phyloP scores from a whole-genome alignment of 805 yeast genomes.

The Ogataea ramenticola region DNA sequence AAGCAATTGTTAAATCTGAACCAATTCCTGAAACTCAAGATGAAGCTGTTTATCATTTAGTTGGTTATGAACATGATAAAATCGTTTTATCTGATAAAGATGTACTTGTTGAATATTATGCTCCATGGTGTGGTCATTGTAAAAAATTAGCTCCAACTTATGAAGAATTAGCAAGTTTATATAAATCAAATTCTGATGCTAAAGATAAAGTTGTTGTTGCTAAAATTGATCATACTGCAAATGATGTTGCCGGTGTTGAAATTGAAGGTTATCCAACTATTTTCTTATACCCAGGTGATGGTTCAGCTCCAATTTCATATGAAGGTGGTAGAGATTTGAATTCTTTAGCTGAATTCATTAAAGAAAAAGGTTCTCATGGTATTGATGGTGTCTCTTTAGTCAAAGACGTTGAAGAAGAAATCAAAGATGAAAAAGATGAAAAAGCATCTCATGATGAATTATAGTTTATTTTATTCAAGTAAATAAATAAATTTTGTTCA shows the following conservation, averaged over 20 bases:
- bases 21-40: conserved; percentile 80
- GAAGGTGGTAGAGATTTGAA: conserved; percentile 70
- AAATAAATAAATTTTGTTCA: not conserved
- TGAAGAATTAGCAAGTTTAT: conserved; percentile 77
- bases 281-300: conserved; percentile 81
- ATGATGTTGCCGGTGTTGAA: conserved; percentile 71
- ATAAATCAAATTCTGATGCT: conserved; percentile 41
- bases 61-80: conserved; percentile 74
- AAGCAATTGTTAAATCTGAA: conserved; percentile 77
- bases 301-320: conserved; percentile 57
- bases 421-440: conserved; percentile 32
- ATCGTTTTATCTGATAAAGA: conserved; percentile 59
- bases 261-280: conserved; percentile 92
- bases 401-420: conserved; percentile 15
- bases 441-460: conserved; percentile 39
- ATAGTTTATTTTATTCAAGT: conserved; percentile 1
- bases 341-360: conserved; percentile 61
- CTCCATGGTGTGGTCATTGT: conserved; percentile 98
- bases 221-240: conserved; percentile 81
- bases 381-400: conserved; percentile 45
- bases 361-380: conserved; percentile 55
- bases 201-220: conserved; percentile 63
- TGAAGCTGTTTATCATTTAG: conserved; percentile 60
- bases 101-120: conserved; percentile 84
- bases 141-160: conserved; percentile 82